Evolutionary conservation across 352 stramenopile species (phyloP), one percentile per base, ranked within the genome.

Genomic region (Lagenidium sp.): DNA sequence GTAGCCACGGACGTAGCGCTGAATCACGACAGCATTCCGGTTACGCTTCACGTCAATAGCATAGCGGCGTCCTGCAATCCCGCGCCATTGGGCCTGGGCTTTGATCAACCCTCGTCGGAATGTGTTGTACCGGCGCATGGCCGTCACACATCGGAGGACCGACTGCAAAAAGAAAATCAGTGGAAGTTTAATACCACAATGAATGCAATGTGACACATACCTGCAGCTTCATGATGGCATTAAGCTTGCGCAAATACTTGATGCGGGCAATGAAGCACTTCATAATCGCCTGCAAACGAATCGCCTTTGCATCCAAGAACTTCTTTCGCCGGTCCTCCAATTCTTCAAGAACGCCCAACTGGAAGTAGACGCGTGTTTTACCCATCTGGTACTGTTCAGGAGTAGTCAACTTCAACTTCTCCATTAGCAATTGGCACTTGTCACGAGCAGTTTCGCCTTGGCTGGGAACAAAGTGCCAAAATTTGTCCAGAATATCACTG

Each of bases 321-420:
- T 89, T 89, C 53, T 87, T 88, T 24, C 80, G 80, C 18, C 76
- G 73, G 39, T 93, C 80, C 53, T 93, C 80, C 10, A 93, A 57
- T 46, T 90, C 73, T 65, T 93, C 78, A 36, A 93, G 73, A 16
- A 93, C 75, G 6, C 80, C 80, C 7, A 88, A 37, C 22, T 86
- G 77, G 53, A 93, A 93, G 58, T 93, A 93, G n/a, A 93, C 76
- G n/a, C 78, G 75, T 4, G 73, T 82, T 53, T 83, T 85, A 37
- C 80, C 80, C 73, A 93, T 89, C 43, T 93, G 80, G 47, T 85
- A 93, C 41, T 93, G 75, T 26, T 63, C 64, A 0, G 80, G 80
- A n/a, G 73, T 70, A 35, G 58, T 44, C 5, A 90, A 43, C 38
- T 89, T 82, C 13, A 93, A 61, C 52, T 89, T 87, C 38, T 85